Evolutionary conservation across 2,329 filamentous ascomycete species (phyloP), one percentile per base, ranked within the genome.

Genomic region (Colletotrichum acutatum): DNA sequence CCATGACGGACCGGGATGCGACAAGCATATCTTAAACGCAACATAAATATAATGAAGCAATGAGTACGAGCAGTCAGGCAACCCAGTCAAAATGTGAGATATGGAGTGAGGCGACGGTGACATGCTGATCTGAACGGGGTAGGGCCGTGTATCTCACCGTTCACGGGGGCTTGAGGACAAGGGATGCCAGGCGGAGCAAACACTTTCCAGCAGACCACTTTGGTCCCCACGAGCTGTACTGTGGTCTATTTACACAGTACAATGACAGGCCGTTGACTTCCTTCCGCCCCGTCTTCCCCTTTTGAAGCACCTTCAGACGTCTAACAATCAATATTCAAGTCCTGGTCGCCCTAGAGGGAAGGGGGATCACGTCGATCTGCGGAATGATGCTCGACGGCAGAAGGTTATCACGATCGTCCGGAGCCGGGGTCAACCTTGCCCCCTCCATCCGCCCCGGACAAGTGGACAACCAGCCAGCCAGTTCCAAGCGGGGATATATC

Each of bases 21-120:
- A 66, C 54, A 59, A 59, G 42, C 58, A 68, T 34, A 30, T 68
- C 53, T 37, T 66, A 73, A 62, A 73, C 49, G 71, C 68, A 73
- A 67, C 57, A 71, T 66, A 59, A 57, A 73, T 28, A 57, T 73
- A 73, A 73, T 66, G 71, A 73, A 71, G 71, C 60, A 71, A 73
- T 30, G 71, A 71, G 19, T 57, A 66, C n/a, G 54, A 53, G n/a
- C 32, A 65, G 7, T 11, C 22, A 32, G 6, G 26, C 28, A 24
- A 34, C 57, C 26, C 11, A 24, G 34, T 6, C 26, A 19, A 16
- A n/a, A 28, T 30, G 4, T 56, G 28, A 24, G 59, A 46, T 34
- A 16, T 24, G 16, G 26, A 37, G n/a, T 57, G 26, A 42, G 57
- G 30, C 19, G 37, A 19, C 46, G 26, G 3, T 22, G 30, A 34